phyloP scores from a whole-genome alignment of 345 rosid genomes.

The Carallia brachiata region DNA sequence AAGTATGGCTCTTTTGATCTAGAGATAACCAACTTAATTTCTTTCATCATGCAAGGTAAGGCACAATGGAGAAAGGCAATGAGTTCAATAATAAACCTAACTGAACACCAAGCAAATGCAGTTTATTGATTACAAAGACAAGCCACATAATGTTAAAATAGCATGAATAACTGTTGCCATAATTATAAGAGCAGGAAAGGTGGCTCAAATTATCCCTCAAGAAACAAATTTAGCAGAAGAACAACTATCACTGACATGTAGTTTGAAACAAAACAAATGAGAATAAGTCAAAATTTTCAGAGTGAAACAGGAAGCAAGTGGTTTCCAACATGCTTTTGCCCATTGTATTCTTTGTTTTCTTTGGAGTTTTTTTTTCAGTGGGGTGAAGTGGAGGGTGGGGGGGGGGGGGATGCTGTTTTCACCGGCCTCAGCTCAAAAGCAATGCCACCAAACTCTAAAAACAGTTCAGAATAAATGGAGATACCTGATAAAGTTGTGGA shows the following conservation, averaged over 20 bases:
- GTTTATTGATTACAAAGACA: not conserved
- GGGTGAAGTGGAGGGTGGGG: no score
- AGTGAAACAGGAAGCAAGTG: no score
- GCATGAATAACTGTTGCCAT: not conserved
- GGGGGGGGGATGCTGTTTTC: not conserved
- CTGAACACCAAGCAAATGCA: not conserved
- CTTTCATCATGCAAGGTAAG: not conserved
- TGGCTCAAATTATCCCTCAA: not conserved
- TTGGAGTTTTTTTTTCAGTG: no score
- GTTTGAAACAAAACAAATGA: no score
- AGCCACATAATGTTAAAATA: not conserved
- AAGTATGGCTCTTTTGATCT: not conserved
- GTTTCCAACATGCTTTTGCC: no score
- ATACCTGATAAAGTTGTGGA: slow-evolving; percentile 90
- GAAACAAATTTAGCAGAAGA: not conserved
- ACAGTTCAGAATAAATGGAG: not conserved
- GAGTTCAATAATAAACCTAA: not conserved
- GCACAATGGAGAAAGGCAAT: not conserved
- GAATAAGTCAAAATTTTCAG: no score
- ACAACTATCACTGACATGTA: no score
- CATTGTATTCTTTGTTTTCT: no score
- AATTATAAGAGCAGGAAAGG: not conserved
- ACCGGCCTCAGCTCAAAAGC: not conserved
- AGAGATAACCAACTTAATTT: not conserved
- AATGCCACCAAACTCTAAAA: not conserved